Evolutionary conservation across 768 basidiomycete species (phyloP).

Genomic region (Termitomyces sp.): DNA sequence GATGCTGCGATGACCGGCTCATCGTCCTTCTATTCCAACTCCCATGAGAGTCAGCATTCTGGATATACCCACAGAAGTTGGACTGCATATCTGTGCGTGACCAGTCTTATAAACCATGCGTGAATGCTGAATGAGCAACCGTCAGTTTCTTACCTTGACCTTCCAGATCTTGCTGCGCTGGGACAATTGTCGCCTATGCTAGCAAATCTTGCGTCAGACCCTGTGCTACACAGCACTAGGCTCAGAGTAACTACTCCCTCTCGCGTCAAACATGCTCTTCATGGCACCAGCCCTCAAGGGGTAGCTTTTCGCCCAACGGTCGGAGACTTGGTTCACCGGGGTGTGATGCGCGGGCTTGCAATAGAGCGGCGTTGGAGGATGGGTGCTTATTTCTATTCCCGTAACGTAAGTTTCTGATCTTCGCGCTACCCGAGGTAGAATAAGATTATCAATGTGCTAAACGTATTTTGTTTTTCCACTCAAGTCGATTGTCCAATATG

Average conservation of each 20-base stretch:
- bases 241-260: constrained; percentile 60
- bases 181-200: constrained; percentile 43
- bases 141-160: constrained; percentile 64
- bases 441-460: not conserved
- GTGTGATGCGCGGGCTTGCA: constrained; percentile 63
- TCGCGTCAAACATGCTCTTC: constrained; percentile 59
- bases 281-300: constrained; percentile 51
- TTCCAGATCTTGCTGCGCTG: constrained; percentile 60
- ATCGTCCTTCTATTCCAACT: constrained; percentile 1
- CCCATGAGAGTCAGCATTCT: constrained; percentile 20
- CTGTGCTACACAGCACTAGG: constrained; percentile 56
- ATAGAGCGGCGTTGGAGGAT: constrained; percentile 63
- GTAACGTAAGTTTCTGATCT: constrained; percentile 35
- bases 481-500: constrained; percentile 66
- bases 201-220: constrained; percentile 50
- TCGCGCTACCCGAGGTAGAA: not conserved
- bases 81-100: constrained; percentile 52
- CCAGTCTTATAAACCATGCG: not conserved
- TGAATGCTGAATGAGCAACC: not conserved
- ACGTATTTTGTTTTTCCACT: constrained; percentile 1
- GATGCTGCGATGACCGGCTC: not conserved
- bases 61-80: constrained; percentile 47
- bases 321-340: constrained; percentile 60
- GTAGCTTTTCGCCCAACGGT: constrained; percentile 57
- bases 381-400: constrained; percentile 61